Evolutionary conservation across 106 monocot species (phyloP).

Genomic region (Dactylorhiza incarnata): DNA sequence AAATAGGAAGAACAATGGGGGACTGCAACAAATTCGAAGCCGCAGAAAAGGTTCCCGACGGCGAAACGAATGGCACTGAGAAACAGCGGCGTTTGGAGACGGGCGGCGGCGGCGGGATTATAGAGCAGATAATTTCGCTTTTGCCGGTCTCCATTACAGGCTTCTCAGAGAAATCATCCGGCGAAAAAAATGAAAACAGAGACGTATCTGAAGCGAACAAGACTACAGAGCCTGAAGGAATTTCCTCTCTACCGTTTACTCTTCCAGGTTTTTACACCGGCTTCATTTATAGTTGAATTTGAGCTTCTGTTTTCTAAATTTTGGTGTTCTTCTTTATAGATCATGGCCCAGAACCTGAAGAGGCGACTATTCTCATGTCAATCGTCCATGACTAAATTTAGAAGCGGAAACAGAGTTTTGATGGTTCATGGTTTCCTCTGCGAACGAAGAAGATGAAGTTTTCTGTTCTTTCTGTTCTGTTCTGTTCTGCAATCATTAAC

Average conservation of each 20-base stretch:
- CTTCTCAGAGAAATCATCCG: not conserved
- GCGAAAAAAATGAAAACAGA: not conserved
- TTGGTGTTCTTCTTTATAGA: not conserved
- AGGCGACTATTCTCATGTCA: constrained; percentile 5
- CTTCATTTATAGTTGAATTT: not conserved
- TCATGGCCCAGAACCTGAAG: constrained; percentile 1
- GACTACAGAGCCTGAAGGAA: not conserved
- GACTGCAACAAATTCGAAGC: not conserved
- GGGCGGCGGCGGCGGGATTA: not conserved
- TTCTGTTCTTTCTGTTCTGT: not conserved
- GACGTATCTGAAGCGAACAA: not conserved
- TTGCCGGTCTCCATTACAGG: not conserved
- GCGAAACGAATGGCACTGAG: not conserved
- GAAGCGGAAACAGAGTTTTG: not conserved
- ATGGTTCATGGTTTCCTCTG: not conserved
- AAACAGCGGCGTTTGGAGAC: not conserved
- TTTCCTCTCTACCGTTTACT: not conserved
- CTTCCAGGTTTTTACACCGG: not conserved
- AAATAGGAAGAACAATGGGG: not conserved
- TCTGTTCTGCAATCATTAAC: too few species aligned
- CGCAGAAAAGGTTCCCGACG: not conserved
- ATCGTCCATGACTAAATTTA: constrained; percentile 3
- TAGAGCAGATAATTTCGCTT: not conserved
- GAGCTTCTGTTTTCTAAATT: not conserved
- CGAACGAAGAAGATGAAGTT: not conserved